Percentiles rank a stretch among this genome's conserved stretches.
phyloP scores from a whole-genome alignment of 768 basidiomycete species.

The Macrolepiota dolichaula region DNA sequence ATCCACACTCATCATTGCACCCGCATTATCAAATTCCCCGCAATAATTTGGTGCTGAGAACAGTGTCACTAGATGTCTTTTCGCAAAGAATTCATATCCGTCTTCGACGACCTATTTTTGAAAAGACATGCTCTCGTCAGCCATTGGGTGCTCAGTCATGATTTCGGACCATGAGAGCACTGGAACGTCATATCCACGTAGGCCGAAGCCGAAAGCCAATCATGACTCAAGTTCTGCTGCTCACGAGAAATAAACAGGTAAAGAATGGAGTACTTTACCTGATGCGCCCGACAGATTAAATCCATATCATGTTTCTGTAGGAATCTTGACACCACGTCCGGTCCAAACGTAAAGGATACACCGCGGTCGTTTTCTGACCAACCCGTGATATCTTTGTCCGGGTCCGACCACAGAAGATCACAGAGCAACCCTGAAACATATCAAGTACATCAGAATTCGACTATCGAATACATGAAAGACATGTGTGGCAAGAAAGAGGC shows the following conservation, averaged over 20 bases:
- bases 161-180: neutral
- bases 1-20: slow-evolving; percentile 99
- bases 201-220: neutral
- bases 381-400: slow-evolving; percentile 98
- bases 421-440: slow-evolving; percentile 68
- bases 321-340: slow-evolving; percentile 97
- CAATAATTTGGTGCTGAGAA: slow-evolving; percentile 97
- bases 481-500: slow-evolving; percentile 18
- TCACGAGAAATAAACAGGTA: slow-evolving; percentile 1
- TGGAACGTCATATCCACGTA: neutral
- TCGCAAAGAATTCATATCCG: slow-evolving; percentile 98
- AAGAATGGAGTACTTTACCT: slow-evolving; percentile 49
- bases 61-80: slow-evolving; percentile 92
- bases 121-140: neutral
- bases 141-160: neutral
- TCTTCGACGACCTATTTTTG: slow-evolving; percentile 87
- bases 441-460: neutral
- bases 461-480: neutral
- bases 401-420: slow-evolving; percentile 98
- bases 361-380: slow-evolving; percentile 99
- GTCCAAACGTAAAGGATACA: slow-evolving; percentile 98
- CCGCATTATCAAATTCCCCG: slow-evolving; percentile 98
- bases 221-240: neutral
- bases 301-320: slow-evolving; percentile 99
- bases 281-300: slow-evolving; percentile 96